Evolutionary conservation across 768 basidiomycete genomes (phyloP).

Genomic region (Boletus coccyginus): DNA sequence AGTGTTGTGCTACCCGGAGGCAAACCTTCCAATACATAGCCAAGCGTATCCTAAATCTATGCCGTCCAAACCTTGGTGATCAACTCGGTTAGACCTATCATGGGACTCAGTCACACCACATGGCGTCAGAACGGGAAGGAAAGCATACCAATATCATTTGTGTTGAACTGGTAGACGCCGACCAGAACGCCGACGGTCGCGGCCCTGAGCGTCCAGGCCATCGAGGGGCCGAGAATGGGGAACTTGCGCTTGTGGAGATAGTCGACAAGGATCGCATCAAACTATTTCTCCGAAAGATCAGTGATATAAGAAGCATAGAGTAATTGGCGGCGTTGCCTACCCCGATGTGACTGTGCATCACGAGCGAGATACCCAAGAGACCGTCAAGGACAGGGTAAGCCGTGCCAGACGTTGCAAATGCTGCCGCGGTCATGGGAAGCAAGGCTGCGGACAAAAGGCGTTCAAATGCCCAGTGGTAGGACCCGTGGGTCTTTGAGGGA

Average conservation of each 20-base stretch:
- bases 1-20: background rate
- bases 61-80: constrained; percentile 83
- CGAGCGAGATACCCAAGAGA: too few relatives aligned
- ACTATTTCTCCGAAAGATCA: too few relatives aligned
- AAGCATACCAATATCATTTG: too few relatives aligned
- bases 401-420: constrained; percentile 74
- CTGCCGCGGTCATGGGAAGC: constrained; percentile 84
- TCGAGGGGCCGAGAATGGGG: too few relatives aligned
- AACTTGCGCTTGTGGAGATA: too few relatives aligned
- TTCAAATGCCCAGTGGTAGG: constrained; percentile 93
- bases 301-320: too few relatives aligned
- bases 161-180: too few relatives aligned
- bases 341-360: too few relatives aligned
- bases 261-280: too few relatives aligned
- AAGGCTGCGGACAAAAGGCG: constrained; percentile 84
- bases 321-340: too few relatives aligned
- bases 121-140: constrained; percentile 4
- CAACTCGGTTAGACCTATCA: constrained; percentile 78
- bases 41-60: constrained; percentile 31
- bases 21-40: background rate
- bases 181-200: too few relatives aligned
- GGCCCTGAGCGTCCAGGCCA: too few relatives aligned
- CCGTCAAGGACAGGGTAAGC: constrained; percentile 88
- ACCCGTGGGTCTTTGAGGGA: constrained; percentile 79
- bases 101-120: background rate